Conservation (phyloP, 768 basidiomycete genomes). For the Filobasidium wieringae region DNA sequence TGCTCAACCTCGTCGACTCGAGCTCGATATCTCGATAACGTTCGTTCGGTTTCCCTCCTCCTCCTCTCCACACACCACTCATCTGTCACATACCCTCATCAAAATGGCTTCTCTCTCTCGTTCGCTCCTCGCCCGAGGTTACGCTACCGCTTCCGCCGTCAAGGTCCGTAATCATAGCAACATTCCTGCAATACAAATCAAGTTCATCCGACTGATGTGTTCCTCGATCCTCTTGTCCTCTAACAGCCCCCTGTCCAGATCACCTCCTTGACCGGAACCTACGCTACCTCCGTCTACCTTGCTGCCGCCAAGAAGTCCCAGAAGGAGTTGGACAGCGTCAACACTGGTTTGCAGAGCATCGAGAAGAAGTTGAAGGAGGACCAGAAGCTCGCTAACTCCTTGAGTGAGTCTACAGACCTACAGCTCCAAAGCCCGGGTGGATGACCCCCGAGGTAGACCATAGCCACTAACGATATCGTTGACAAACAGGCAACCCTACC, state of each 20-base stretch:
- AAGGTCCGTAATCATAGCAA: slow-evolving; percentile 25
- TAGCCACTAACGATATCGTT: not conserved
- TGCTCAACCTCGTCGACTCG: too few species aligned
- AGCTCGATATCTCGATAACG: too few species aligned
- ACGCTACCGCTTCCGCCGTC: slow-evolving; percentile 31
- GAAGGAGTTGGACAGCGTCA: slow-evolving; percentile 69
- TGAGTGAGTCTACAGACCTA: slow-evolving; percentile 40
- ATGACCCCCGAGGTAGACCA: not conserved
- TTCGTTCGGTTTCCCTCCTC: not conserved
- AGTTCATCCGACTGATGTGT: not conserved
- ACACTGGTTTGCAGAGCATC: slow-evolving; percentile 65
- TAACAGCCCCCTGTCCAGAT: slow-evolving; percentile 36
- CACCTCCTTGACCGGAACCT: slow-evolving; percentile 38
- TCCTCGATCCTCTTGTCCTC: not conserved
- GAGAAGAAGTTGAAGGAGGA: slow-evolving; percentile 56
- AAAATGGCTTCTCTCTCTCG: slow-evolving; percentile 31
- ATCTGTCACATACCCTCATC: not conserved
- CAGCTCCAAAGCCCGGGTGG: not conserved
- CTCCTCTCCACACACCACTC: not conserved
- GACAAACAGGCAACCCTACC: slow-evolving; percentile 73
- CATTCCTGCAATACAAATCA: not conserved
- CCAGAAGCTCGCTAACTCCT: slow-evolving; percentile 57
- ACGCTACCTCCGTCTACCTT: slow-evolving; percentile 38
- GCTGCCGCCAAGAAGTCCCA: slow-evolving; percentile 61
- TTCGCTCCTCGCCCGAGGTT: slow-evolving; percentile 31